A percentile compares a stretch with the other conserved stretches of the same genome.
phyloP scores from a whole-genome alignment of 768 basidiomycete genomes.

The Macrolepiota fuliginosa region DNA sequence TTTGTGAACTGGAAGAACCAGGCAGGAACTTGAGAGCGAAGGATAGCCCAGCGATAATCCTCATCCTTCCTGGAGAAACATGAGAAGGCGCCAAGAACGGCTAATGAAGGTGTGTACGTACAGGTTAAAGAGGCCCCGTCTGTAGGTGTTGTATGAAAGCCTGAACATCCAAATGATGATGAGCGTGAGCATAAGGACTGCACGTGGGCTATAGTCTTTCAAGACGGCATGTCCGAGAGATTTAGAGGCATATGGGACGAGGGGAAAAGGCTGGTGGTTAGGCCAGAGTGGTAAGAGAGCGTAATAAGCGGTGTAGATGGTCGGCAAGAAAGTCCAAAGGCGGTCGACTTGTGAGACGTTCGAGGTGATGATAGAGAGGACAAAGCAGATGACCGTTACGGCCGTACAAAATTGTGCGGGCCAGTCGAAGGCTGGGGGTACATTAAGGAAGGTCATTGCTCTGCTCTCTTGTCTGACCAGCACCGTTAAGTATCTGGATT shows the following conservation, averaged over 20 bases:
- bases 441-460: conserved; percentile 22
- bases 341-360: conserved; percentile 91
- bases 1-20: conserved; percentile 45
- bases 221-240: conserved; percentile 36
- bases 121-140: conserved; percentile 79
- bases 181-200: conserved; percentile 71
- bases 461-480: neutral
- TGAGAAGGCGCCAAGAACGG: neutral
- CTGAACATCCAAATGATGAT: conserved; percentile 68
- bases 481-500: neutral
- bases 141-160: conserved; percentile 77
- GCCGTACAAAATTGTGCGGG: conserved; percentile 61
- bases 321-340: conserved; percentile 75
- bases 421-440: conserved; percentile 50
- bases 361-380: conserved; percentile 63
- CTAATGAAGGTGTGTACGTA: conserved; percentile 29
- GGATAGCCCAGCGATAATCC: conserved; percentile 88
- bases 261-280: conserved; percentile 31
- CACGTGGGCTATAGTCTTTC: conserved; percentile 63
- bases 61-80: conserved; percentile 60
- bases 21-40: conserved; percentile 52
- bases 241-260: conserved; percentile 58
- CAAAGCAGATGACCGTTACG: conserved; percentile 45
- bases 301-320: conserved; percentile 80
- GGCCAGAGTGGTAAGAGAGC: conserved; percentile 70